Evolutionary conservation across 2,329 filamentous ascomycete genomes (phyloP), one percentile per base, ranked within the genome.

Genomic region (Penicillium fuscoglaucum): DNA sequence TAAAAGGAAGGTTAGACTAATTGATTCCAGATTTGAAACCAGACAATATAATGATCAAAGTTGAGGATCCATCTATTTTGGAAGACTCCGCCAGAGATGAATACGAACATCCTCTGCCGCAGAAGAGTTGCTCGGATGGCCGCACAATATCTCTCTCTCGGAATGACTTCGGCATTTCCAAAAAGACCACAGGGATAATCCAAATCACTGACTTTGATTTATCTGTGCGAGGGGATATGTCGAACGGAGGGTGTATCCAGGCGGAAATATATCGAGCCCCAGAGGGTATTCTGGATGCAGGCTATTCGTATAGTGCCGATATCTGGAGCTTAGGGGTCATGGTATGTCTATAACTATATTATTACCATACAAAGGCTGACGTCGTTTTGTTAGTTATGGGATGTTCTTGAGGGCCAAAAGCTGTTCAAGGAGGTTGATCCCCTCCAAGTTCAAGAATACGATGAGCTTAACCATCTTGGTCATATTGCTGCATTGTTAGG

Each of bases 311-410:
- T 62, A 72, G 71, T 44, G 72, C 71, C 37, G 74, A 76, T 59
- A 74, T 76, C 35, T 76, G 72, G 74, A 75, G 68, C 56, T 59
- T 76, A 43, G 74, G 70, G 2, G 69, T 70, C n/a, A 70, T 76
- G 72, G 70, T 69, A 69, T 47, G 60, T 60, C 13, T 44, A 35
- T 4, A 35, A 26, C 5, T 19, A n/a, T 19, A 19, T 45, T 6
- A n/a, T 53, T 45, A 37, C 41, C 13, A 40, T 40, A 58, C 29
- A 13, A 26, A 39, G 35, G 28, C 52, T 58, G 41, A 59, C 43
- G 21, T 56, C 13, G 13, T n/a, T 43, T 29, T 26, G 44, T 52
- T 47, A 65, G 58, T 53, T 72, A 49, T 73, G 69, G 70, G 70
- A 72, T 63, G 4, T 72, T 15, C 60, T 72, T 43, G 70, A 71